Conservation (phyloP, 305 asterid species). For the Plantago lanceolata region DNA sequence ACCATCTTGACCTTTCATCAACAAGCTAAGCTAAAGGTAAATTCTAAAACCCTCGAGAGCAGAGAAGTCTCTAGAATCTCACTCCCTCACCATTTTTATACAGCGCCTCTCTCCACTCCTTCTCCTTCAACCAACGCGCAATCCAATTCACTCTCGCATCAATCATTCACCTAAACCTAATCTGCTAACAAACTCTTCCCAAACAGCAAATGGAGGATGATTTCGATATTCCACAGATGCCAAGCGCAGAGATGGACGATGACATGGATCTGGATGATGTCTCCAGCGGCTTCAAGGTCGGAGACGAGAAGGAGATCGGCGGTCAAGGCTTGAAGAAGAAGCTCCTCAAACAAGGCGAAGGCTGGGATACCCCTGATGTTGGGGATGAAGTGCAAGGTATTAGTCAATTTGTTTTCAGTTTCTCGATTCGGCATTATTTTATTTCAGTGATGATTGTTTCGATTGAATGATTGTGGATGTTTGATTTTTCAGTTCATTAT, state of each 20-base stretch:
- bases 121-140: neutral
- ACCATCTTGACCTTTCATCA: too few relatives aligned
- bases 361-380: constrained; percentile 60
- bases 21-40: too few relatives aligned
- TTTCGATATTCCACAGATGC: constrained; percentile 40
- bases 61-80: constrained; percentile 3
- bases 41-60: neutral
- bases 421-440: too few relatives aligned
- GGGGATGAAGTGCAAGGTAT: constrained; percentile 75
- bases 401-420: too few relatives aligned
- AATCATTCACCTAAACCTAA: neutral
- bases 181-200: neutral
- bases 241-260: constrained; percentile 45
- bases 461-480: neutral
- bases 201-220: constrained; percentile 45
- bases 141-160: neutral
- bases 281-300: constrained; percentile 43
- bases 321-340: constrained; percentile 59
- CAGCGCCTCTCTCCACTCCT: neutral
- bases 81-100: neutral
- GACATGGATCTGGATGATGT: constrained; percentile 57
- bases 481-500: constrained; percentile 54
- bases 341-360: constrained; percentile 58
- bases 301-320: constrained; percentile 74
- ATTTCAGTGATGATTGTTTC: neutral